Evolutionary conservation across 1,139 yeast species (phyloP).

Genomic region (Diutina catenulata): DNA sequence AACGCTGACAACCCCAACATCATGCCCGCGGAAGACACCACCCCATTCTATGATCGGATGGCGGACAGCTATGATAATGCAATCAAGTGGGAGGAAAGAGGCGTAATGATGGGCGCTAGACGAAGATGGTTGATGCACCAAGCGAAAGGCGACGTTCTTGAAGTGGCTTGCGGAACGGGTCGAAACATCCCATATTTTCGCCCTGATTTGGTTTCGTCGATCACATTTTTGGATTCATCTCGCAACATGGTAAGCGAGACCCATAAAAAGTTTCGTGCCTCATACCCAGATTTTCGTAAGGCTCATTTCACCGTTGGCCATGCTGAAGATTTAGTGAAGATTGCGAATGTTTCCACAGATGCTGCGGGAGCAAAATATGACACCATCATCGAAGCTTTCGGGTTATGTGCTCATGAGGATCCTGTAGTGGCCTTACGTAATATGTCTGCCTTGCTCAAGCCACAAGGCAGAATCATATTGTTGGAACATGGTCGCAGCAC

Average conservation of each 20-base stretch:
- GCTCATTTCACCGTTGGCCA: constrained; percentile 88
- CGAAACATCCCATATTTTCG: constrained; percentile 72
- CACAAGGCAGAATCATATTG: constrained; percentile 82
- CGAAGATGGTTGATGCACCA: constrained; percentile 78
- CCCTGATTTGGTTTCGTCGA: constrained; percentile 47
- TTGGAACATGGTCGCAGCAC: constrained; percentile 89
- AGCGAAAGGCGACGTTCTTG: constrained; percentile 78
- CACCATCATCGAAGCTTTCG: constrained; percentile 88
- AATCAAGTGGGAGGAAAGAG: constrained; percentile 77
- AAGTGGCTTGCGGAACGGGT: constrained; percentile 95
- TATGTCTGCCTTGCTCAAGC: constrained; percentile 61
- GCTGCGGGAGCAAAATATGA: constrained; percentile 53
- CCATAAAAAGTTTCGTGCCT: constrained; percentile 55
- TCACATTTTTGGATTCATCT: constrained; percentile 81
- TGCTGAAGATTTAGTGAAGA: constrained; percentile 66
- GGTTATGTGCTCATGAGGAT: constrained; percentile 89
- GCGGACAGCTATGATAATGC: constrained; percentile 77
- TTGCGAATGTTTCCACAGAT: constrained; percentile 38
- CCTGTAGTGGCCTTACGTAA: constrained; percentile 75
- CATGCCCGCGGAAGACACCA: constrained; percentile 68
- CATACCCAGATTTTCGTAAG: constrained; percentile 51
- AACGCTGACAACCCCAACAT: constrained; percentile 30
- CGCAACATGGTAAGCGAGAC: constrained; percentile 78
- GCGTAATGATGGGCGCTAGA: constrained; percentile 71
- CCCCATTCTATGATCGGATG: constrained; percentile 65